Conservation (phyloP, 345 rosid genomes). For the Euphorbia pulcherrima region DNA sequence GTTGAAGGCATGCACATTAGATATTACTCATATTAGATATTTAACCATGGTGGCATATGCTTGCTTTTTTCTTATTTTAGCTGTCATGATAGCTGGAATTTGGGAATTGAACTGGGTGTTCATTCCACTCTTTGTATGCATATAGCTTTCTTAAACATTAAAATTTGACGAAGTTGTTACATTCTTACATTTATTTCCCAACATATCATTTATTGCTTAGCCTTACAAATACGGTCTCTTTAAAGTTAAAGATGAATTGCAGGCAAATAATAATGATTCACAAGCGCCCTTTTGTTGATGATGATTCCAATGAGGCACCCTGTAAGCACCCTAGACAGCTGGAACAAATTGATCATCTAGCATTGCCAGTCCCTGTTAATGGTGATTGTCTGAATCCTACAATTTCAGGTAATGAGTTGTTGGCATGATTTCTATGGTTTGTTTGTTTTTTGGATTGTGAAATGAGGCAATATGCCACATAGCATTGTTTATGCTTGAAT, state of each 20-base stretch:
- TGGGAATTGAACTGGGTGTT: background rate
- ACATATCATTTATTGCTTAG: background rate
- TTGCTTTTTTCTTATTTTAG: background rate
- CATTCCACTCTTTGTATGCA: background rate
- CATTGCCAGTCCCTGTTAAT: slow-evolving; percentile 18
- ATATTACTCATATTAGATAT: background rate
- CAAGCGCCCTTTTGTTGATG: slow-evolving; percentile 48
- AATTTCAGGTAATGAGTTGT: slow-evolving; percentile 36
- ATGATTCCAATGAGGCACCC: slow-evolving; percentile 35
- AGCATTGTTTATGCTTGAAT: too few relatives aligned
- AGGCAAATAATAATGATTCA: slow-evolving; percentile 39
- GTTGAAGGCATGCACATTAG: background rate
- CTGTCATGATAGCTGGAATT: background rate
- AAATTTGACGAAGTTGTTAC: background rate
- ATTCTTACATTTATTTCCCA: background rate
- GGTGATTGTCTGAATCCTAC: slow-evolving; percentile 7
- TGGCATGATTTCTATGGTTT: slow-evolving; percentile 1
- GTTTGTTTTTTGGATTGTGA: background rate
- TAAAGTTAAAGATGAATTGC: background rate
- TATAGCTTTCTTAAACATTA: background rate
- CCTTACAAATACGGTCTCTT: background rate
- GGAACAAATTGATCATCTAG: slow-evolving; percentile 27
- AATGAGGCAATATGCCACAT: background rate
- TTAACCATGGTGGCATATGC: background rate
- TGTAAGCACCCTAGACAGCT: slow-evolving; percentile 43